These are phyloP conservation scores for Rhodotorula taiwanensis DNA, from an alignment of 768 basidiomycete species.

Conservation along the genomic window DNA sequence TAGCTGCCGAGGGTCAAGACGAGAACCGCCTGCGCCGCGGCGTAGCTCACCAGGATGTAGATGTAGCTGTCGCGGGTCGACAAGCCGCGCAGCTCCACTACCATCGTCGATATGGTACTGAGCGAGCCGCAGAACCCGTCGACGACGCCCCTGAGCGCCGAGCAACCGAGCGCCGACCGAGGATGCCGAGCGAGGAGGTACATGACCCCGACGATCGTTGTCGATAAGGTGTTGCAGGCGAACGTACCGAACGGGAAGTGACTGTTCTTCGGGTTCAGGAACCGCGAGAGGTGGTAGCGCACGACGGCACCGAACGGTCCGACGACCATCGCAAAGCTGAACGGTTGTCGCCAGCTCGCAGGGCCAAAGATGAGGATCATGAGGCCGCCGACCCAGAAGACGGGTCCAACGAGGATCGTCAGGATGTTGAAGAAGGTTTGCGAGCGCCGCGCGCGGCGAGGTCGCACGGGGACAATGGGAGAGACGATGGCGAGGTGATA, in stretches of 20 bases:
- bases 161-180: slow-evolving; percentile 49
- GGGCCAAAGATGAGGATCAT: slow-evolving; percentile 65
- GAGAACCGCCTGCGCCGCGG: slow-evolving; percentile 61
- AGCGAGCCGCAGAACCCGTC: slow-evolving; percentile 95
- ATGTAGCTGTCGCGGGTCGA: slow-evolving; percentile 55
- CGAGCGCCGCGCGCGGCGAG: slow-evolving; percentile 33
- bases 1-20: slow-evolving; percentile 63
- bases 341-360: slow-evolving; percentile 60
- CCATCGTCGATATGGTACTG: slow-evolving; percentile 89
- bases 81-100: slow-evolving; percentile 64
- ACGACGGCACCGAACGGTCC: slow-evolving; percentile 80
- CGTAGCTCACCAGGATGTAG: slow-evolving; percentile 66
- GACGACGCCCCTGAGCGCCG: slow-evolving; percentile 67
- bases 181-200: slow-evolving; percentile 53
- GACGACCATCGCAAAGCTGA: slow-evolving; percentile 80
- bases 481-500: slow-evolving; percentile 49
- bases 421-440: slow-evolving; percentile 12
- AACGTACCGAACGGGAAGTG: slow-evolving; percentile 73
- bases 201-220: slow-evolving; percentile 70
- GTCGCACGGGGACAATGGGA: background rate
- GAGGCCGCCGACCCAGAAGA: slow-evolving; percentile 55
- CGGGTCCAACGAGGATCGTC: slow-evolving; percentile 49
- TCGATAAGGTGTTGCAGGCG: slow-evolving; percentile 65
- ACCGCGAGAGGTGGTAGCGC: slow-evolving; percentile 68
- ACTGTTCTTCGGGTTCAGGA: slow-evolving; percentile 60